Evolutionary conservation across 1,139 yeast species (phyloP).

Genomic region (Kurtzmaniella natalensis): DNA sequence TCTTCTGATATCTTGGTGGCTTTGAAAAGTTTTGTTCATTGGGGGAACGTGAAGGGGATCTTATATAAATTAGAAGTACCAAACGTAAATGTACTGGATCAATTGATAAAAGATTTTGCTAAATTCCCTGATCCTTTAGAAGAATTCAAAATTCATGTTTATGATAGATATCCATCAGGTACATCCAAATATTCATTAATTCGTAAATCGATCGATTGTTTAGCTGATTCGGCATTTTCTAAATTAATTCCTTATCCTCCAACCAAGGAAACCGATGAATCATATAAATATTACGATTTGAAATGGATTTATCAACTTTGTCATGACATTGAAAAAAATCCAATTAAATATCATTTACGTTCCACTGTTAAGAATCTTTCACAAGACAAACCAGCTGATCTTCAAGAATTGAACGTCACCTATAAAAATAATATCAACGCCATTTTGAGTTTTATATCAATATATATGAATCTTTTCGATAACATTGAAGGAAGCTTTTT

Average conservation of each 20-base stretch:
- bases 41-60: constrained; percentile 52
- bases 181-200: constrained; percentile 46
- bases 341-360: constrained; percentile 47
- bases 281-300: constrained; percentile 18
- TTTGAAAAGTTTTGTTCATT: constrained; percentile 50
- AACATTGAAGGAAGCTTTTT: constrained; percentile 37
- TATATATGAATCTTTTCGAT: constrained; percentile 26
- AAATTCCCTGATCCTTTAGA: constrained; percentile 40
- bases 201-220: constrained; percentile 34
- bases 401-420: constrained; percentile 30
- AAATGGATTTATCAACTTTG: constrained; percentile 39
- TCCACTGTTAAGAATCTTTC: constrained; percentile 37
- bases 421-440: constrained; percentile 17
- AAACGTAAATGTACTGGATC: constrained; percentile 29
- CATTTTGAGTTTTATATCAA: constrained; percentile 28
- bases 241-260: constrained; percentile 22
- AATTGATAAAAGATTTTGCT: constrained; percentile 26
- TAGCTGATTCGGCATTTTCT: constrained; percentile 22
- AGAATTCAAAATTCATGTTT: constrained; percentile 38
- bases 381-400: constrained; percentile 26
- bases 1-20: constrained; percentile 45
- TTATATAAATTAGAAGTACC: constrained; percentile 42
- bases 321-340: constrained; percentile 44
- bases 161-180: constrained; percentile 51
- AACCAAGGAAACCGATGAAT: background rate